Evolutionary conservation across 495 filamentous ascomycete genomes (phyloP).

Genomic region (Elasticomyces elasticus): DNA sequence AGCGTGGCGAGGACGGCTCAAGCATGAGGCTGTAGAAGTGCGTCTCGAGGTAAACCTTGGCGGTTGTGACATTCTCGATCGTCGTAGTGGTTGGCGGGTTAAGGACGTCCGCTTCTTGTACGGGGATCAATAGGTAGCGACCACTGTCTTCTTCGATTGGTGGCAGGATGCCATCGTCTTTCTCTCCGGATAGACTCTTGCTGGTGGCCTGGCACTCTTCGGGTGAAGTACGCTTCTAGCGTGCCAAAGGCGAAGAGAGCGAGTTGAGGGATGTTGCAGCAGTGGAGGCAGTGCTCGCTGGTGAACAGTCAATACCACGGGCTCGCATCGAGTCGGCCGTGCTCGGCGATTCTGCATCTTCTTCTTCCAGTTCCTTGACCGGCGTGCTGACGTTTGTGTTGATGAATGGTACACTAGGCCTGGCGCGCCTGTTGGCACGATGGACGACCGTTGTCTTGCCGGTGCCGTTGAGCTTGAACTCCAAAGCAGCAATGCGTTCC

Average conservation of each 20-base stretch:
- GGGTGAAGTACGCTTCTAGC: conserved; percentile 13
- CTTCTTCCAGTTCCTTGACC: neutral
- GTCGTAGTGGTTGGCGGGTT: conserved; percentile 57
- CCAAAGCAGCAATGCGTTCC: conserved; percentile 14
- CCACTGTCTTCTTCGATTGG: conserved; percentile 25
- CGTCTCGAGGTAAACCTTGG: conserved; percentile 80
- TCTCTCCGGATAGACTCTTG: conserved; percentile 17
- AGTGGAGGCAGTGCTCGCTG: conserved; percentile 17
- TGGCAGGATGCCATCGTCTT: conserved; percentile 36
- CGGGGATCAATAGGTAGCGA: conserved; percentile 25
- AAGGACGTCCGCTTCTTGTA: conserved; percentile 33
- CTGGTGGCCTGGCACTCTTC: conserved; percentile 17
- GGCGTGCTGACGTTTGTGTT: conserved; percentile 5
- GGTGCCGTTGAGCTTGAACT: conserved; percentile 12
- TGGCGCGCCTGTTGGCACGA: conserved; percentile 10
- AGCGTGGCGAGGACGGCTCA: conserved; percentile 46
- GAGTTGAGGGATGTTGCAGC: conserved; percentile 16
- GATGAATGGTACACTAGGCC: conserved; percentile 12
- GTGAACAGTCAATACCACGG: conserved; percentile 6
- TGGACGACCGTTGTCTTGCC: conserved; percentile 17
- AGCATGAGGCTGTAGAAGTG: conserved; percentile 60
- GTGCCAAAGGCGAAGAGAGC: conserved; percentile 9
- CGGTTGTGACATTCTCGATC: conserved; percentile 63
- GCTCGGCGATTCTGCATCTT: conserved; percentile 10
- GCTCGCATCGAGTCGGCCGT: conserved; percentile 4